Evolutionary conservation across 208 protist genomes (phyloP), one percentile per base, ranked within the genome.

Genomic region (Borovskyia barvae): DNA sequence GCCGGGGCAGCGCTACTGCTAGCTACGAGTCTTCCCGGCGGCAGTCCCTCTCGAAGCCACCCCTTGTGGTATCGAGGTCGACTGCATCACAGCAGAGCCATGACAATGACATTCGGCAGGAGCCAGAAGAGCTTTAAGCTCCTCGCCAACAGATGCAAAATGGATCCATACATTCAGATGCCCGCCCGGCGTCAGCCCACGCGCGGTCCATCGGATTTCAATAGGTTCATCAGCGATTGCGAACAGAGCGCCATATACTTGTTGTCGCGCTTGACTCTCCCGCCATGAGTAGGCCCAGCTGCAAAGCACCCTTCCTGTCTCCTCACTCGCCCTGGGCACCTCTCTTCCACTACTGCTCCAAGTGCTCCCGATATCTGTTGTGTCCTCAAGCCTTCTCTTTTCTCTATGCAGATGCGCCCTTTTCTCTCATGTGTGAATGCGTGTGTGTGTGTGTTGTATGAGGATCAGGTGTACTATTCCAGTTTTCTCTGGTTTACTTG

Each of bases 1-100:
- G 62, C 61, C 56, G 65, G 15, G 46, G 35, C 49, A 66, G 59
- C 42, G 72, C 63, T 11, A 49, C 40, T 25, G 55, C 25, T 60
- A 77, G 65, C 55, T 56, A 72, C 60, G 43, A 66, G 47, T 65
- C 66, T 1, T 82, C 74, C 20, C 74, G 70, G 33, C 68, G 62
- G n/a, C 61, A 74, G 43, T 79, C 70, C 3, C 51, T 82, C n/a
- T 72, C 72, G 11, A 79, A 77, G 59, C 73, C 77, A 14, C 77
- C 77, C 19, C 68, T 89, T 24, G 75, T 75, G 5, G 77, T 72
- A 28, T 49, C 55, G 30, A 85, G 83, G 72, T 62, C 65, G 30
- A 83, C 82, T 26, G 72, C 69, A 12, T 64, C 67, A 41, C 78
- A 89, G 68, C 55, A 52, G 33, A 68, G 41, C 43, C 73, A 75